phyloP scores from a whole-genome alignment of 345 rosid genomes.

The Brassica juncea region DNA sequence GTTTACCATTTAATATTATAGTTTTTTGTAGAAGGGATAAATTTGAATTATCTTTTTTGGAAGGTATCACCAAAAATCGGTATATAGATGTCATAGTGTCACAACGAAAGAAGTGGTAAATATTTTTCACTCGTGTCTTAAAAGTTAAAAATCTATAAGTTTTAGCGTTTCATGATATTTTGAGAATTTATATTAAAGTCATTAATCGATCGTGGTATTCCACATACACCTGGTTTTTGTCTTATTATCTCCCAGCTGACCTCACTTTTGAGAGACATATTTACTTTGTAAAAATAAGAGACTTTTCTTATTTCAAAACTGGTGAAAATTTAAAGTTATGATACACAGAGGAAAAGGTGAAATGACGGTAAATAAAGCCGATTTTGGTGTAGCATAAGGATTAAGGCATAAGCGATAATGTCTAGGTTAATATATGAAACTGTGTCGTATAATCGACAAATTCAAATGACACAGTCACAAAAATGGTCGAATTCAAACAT shows the following conservation, averaged over 20 bases:
- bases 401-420: background rate
- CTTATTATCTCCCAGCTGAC: slow-evolving; percentile 20
- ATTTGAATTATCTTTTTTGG: no score
- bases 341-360: slow-evolving; percentile 22
- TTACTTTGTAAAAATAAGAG: background rate
- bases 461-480: slow-evolving; percentile 37
- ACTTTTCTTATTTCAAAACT: background rate
- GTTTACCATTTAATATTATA: no score
- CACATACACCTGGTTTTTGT: background rate
- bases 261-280: slow-evolving; percentile 24
- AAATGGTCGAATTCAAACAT: slow-evolving; percentile 67
- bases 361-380: slow-evolving; percentile 51
- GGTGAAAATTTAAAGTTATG: background rate
- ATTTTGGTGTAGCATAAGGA: slow-evolving; percentile 26
- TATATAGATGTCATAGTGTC: background rate
- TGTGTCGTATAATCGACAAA: slow-evolving; percentile 22
- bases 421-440: background rate
- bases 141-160: background rate
- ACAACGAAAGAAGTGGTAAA: background rate
- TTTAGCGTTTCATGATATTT: background rate
- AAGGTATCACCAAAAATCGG: no score
- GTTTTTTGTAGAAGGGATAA: no score
- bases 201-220: background rate
- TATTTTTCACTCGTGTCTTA: background rate
- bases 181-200: background rate